Evolutionary conservation across 192 early-diverging fungal species (phyloP), one percentile per base, ranked within the genome.

Genomic region (Powellomyces hirtus): DNA sequence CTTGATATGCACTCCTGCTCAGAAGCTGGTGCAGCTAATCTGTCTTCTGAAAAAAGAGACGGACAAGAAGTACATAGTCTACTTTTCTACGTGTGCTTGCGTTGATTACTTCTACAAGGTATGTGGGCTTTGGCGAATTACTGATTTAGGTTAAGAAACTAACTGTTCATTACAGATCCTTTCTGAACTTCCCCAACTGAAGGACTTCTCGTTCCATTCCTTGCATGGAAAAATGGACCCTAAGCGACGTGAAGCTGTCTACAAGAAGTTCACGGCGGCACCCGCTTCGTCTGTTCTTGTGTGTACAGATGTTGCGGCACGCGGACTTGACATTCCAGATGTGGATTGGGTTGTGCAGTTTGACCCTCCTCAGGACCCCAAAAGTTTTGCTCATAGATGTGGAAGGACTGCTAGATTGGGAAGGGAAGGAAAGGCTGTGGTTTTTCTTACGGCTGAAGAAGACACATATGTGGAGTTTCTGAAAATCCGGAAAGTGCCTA

Each of bases 361-460:
- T 38, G 97, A 99, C 69, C 90, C 97, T 11, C 95, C 95, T 1
- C 93, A 94, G 58, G 95, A 99, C 61, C 95, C 95, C 4, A 96
- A 96, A 78, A 86, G 88, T 7, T 99, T 99, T 76, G 82, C 94
- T 0, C 97, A 99, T 79, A 83, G 97, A 3, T 96, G 94, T 71
- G 97, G 97, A 8, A 87, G 97, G 56, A 95, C 95, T 0, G 97
- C 91, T 11, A 77, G 97, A 27, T 88, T 91, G 22, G 97, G 97
- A 1, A 83, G 90, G 13, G 77, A 83, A 26, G 97, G 97, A 10
- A 86, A 86, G 44, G 95, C 95, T 7, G 82, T 93, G 0, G 89
- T 99, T 20, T 90, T 96, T 46, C 75, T 99, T 38, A 84, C 79
- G 16, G 77, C 75, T 24, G 77, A 86, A 11, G 97, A 99, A 70